Evolutionary conservation across 2,329 filamentous ascomycete genomes (phyloP), one percentile per base, ranked within the genome.

Genomic region (Fusarium chuoi): DNA sequence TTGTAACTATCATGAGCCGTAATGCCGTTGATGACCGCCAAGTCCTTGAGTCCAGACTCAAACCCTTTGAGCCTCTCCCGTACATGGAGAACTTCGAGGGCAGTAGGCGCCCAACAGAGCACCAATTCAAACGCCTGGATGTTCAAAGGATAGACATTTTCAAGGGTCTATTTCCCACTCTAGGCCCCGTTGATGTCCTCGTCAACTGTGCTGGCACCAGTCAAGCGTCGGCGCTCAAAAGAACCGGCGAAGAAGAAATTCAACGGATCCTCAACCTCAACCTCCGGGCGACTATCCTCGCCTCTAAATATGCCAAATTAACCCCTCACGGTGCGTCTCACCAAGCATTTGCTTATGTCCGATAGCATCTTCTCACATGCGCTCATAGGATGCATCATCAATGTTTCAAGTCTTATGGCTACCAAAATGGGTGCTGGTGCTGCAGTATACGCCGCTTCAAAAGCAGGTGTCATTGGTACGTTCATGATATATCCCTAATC

Each of bases 201-300:
- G 87, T 97, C 72, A 97, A 97, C 79, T 93, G 93, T 33, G 94
- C 94, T 0, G 95, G 94, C 15, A 85, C 95, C 28, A 87, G 91
- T 1, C 90, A 94, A 74, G 87, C 87, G 18, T 88, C 87, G 0
- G 84, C 94, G 2, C 86, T 96, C n/a, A 83, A 89, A 49, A 84
- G 86, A 15, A 90, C 89, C 3, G 77, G 82, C 1, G 79, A 87
- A 1, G 79, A 83, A 0, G 84, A 87, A 6, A 85, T 94, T 28
- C 84, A 89, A 3, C 75, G 84, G 3, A 85, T 94, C 12, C 78
- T 97, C 10, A 84, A 89, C 57, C 93, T 90, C 44, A 98, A 98
- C 80, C 87, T 97, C 4, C 84, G 86, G 59, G 87, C 89, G 3
- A 90, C 93, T 62, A 90, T 93, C 73, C 83, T 87, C 58, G 89